A percentile compares a stretch with the other conserved stretches of the same genome.
phyloP scores from a whole-genome alignment of 441 rosid genomes.

The Metrosideros polymorpha region DNA sequence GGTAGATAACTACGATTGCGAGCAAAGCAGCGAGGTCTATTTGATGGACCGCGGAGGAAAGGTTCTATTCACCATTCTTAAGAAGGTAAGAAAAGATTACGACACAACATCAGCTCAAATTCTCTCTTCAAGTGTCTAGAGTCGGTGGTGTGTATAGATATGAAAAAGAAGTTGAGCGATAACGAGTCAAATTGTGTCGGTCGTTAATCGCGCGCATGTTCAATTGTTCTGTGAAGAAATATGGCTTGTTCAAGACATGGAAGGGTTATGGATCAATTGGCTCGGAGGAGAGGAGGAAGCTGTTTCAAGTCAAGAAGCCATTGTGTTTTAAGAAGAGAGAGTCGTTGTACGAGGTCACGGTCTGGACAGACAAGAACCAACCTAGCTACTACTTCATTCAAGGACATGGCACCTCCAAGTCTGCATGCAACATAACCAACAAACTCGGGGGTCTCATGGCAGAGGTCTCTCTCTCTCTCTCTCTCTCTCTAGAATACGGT shows the following conservation, averaged over 20 bases:
- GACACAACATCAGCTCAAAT: not conserved
- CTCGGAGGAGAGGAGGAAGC: constrained; percentile 4
- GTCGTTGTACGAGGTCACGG: constrained; percentile 10
- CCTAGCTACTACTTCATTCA: constrained; percentile 16
- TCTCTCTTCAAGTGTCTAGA: not conserved
- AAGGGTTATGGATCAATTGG: constrained; percentile 20
- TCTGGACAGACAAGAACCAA: constrained; percentile 10
- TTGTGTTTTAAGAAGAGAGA: constrained; percentile 13
- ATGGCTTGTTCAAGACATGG: constrained; percentile 21
- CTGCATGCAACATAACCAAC: constrained; percentile 30
- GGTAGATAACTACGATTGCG: constrained; percentile 49
- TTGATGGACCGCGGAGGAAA: constrained; percentile 46
- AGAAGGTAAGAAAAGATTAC: constrained; percentile 23
- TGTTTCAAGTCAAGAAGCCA: constrained; percentile 29
- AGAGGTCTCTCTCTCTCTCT: constrained; percentile 12
- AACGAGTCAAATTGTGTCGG: not conserved
- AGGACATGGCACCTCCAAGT: constrained; percentile 2
- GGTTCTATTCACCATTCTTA: constrained; percentile 34
- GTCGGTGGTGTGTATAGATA: not conserved
- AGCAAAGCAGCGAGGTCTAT: constrained; percentile 26
- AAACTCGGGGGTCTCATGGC: constrained; percentile 27
- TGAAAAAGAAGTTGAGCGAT: too few species aligned
- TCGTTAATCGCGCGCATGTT: not conserved
- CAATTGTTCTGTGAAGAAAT: constrained; percentile 9
- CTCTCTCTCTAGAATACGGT: not conserved